Evolutionary conservation across 2,329 filamentous ascomycete genomes (phyloP), one percentile per base, ranked within the genome.

Genomic region (Neurospora sp.): DNA sequence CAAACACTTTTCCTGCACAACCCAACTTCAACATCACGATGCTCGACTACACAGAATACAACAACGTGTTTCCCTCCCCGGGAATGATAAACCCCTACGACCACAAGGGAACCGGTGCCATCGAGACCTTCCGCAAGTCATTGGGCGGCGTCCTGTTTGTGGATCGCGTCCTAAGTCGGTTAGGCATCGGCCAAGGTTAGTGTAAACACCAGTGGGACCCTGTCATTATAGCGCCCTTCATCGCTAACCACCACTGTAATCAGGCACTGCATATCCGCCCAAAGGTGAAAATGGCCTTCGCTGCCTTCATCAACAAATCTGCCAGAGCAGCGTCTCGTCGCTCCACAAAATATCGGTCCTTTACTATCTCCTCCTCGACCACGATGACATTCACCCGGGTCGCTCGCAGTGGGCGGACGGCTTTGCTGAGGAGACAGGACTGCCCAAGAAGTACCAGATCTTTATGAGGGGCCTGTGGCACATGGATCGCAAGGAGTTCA

Each of bases 381-480:
- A 91, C 77, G 87, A 90, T 75, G 80, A 82, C 46, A 79, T 82
- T 38, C 83, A 85, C 68, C 83, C 84, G 23, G 69, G 74, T 38
- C 83, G 84, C 3, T 80, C 84, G 19, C 83, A 86, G 42, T 76
- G 82, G 7, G 83, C 89, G 1, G 83, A 84, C 23, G 72, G 77
- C 1, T 93, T 95, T 74, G 88, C 89, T 17, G 80, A 81, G 58
- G 81, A 81, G 33, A 89, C 88, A 5, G 89, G 90, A 73, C 84
- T 96, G 68, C 92, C 93, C 1, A 84, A 85, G 69, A 92, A 90
- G 74, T 96, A 95, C 78, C 88, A 90, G 79, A 88, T 92, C 66
- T 92, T 94, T 75, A 93, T 96, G 81, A 89, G 91, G 75, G 93
- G 93, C 0, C 81, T 96, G 10, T 96, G 93, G 92, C 84, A 91